A percentile compares a stretch with the other conserved stretches of the same genome.
Evolutionary conservation across 768 basidiomycete genomes (phyloP).

Genomic region (Mycena capillaripes): DNA sequence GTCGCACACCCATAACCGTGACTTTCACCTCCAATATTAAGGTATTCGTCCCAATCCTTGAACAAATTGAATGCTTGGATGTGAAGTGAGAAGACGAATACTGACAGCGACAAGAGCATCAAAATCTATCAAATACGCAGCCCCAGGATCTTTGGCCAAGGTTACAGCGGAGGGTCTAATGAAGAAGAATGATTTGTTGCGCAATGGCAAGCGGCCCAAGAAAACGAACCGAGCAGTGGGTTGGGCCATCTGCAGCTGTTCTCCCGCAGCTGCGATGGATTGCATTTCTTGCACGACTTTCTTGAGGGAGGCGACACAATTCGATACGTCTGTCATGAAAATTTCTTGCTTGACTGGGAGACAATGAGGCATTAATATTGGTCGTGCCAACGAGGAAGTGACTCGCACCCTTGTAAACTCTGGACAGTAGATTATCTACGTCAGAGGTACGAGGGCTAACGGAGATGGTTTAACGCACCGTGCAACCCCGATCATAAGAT

Average conservation of each 20-base stretch:
- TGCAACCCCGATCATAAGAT: slow-evolving; percentile 90
- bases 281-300: slow-evolving; percentile 81
- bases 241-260: slow-evolving; percentile 80
- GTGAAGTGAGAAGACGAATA: slow-evolving; percentile 14
- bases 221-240: slow-evolving; percentile 69
- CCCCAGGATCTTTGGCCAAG: slow-evolving; percentile 64
- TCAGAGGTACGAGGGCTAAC: background rate
- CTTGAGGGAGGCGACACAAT: slow-evolving; percentile 83
- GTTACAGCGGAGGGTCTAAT: slow-evolving; percentile 67
- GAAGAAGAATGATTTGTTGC: background rate
- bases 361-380: no score
- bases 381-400: background rate
- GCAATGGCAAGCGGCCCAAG: background rate
- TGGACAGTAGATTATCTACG: slow-evolving; percentile 14
- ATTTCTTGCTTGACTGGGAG: slow-evolving; percentile 85
- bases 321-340: slow-evolving; percentile 83
- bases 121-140: slow-evolving; percentile 68
- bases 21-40: slow-evolving; percentile 60
- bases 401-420: slow-evolving; percentile 60
- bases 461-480: slow-evolving; percentile 64
- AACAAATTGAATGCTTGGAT: slow-evolving; percentile 3
- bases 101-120: slow-evolving; percentile 75
- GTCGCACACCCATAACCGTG: background rate
- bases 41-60: slow-evolving; percentile 76
- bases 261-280: slow-evolving; percentile 57